Conservation (phyloP, 371 early-diverging fungal species). For the Mucor racemosus region DNA sequence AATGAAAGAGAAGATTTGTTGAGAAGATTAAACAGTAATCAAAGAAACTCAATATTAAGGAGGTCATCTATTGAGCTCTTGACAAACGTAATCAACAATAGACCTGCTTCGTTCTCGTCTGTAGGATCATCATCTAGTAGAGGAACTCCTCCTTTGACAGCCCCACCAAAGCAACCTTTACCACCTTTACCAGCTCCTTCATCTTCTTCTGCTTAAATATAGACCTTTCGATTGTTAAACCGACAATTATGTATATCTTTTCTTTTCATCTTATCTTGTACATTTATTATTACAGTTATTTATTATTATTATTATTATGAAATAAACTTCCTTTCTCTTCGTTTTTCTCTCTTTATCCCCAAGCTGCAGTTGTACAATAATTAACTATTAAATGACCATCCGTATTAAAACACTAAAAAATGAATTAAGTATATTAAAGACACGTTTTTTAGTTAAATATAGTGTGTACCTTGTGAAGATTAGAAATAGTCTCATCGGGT, state of each 20-base stretch:
- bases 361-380: slow-evolving; percentile 89
- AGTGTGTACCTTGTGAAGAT: slow-evolving; percentile 71
- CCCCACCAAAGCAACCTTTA: slow-evolving; percentile 32
- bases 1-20: slow-evolving; percentile 44
- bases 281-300: background rate
- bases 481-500: slow-evolving; percentile 88
- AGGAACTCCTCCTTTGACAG: slow-evolving; percentile 27
- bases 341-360: slow-evolving; percentile 67
- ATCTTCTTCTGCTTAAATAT: background rate
- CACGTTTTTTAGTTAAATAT: background rate
- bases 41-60: slow-evolving; percentile 21
- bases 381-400: slow-evolving; percentile 86
- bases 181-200: slow-evolving; percentile 24
- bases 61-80: slow-evolving; percentile 46
- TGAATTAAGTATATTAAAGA: slow-evolving; percentile 6
- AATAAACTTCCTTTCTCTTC: background rate
- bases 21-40: slow-evolving; percentile 15
- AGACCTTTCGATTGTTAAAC: background rate
- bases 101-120: slow-evolving; percentile 13
- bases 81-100: slow-evolving; percentile 23
- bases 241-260: slow-evolving; percentile 7
- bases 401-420: slow-evolving; percentile 74
- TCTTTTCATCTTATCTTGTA: slow-evolving; percentile 7
- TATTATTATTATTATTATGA: background rate
- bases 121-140: slow-evolving; percentile 20